Evolutionary conservation across 495 filamentous ascomycete genomes (phyloP).

Genomic region (Podospora comata): DNA sequence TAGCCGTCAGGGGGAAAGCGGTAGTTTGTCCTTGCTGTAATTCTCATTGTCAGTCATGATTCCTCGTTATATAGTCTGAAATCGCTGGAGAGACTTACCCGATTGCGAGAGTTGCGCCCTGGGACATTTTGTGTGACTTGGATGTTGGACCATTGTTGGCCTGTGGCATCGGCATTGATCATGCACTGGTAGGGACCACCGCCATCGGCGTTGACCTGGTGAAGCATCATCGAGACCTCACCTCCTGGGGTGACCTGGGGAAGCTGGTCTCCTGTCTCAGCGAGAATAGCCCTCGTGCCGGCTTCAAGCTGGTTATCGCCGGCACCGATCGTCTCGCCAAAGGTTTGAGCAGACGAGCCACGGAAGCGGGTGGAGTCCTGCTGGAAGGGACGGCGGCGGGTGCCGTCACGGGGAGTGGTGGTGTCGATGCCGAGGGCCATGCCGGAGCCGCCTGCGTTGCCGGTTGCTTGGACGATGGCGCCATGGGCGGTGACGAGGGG

Average conservation of each 20-base stretch:
- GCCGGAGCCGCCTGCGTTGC: constrained; percentile 49
- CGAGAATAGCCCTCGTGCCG: constrained; percentile 47
- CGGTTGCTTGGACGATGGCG: constrained; percentile 47
- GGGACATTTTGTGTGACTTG: constrained; percentile 38
- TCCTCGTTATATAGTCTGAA: too few species aligned
- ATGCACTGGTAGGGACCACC: constrained; percentile 47
- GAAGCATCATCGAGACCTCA: constrained; percentile 49
- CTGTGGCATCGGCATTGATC: constrained; percentile 50
- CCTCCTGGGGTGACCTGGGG: constrained; percentile 50
- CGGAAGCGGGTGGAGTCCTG: constrained; percentile 53
- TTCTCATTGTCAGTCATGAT: background rate
- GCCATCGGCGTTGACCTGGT: constrained; percentile 52
- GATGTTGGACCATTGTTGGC: constrained; percentile 40
- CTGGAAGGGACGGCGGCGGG: constrained; percentile 51
- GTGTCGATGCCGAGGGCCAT: constrained; percentile 48
- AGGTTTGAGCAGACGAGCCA: constrained; percentile 39
- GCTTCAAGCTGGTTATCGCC: constrained; percentile 49
- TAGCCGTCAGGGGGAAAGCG: constrained; percentile 44
- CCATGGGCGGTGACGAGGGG: constrained; percentile 46
- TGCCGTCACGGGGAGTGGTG: constrained; percentile 51
- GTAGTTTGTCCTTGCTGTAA: constrained; percentile 33
- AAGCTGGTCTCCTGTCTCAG: constrained; percentile 43
- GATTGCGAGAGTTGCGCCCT: constrained; percentile 37
- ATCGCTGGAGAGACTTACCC: constrained; percentile 18
- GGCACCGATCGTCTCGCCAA: constrained; percentile 42